A percentile compares a stretch with the other conserved stretches of the same genome.
Evolutionary conservation across 2,329 filamentous ascomycete species (phyloP).

Genomic region (Furcasterigmium sp.): DNA sequence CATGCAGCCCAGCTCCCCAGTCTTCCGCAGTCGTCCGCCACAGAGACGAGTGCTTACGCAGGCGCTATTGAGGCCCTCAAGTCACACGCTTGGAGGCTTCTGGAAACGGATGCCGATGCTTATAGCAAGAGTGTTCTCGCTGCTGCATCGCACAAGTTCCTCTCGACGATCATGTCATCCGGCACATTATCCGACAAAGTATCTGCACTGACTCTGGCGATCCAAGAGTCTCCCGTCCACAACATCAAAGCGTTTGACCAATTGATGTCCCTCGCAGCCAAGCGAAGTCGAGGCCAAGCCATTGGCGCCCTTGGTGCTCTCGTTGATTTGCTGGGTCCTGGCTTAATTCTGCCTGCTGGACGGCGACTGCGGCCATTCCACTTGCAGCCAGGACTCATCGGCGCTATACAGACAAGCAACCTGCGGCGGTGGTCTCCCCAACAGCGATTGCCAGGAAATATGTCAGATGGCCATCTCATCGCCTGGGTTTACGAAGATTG

Average conservation of each 20-base stretch:
- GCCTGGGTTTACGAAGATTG: constrained; percentile 92
- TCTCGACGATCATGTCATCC: constrained; percentile 93
- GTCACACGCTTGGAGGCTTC: constrained; percentile 65
- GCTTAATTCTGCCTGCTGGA: constrained; percentile 75
- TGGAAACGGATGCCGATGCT: constrained; percentile 71
- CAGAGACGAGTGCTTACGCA: constrained; percentile 37
- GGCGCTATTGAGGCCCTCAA: constrained; percentile 48
- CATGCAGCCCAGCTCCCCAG: constrained; percentile 37
- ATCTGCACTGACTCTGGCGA: constrained; percentile 85
- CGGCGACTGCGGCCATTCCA: constrained; percentile 76
- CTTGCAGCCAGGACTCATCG: constrained; percentile 71
- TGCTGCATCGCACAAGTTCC: constrained; percentile 89
- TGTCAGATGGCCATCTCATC: constrained; percentile 75
- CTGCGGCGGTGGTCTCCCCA: constrained; percentile 58
- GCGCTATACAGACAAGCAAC: constrained; percentile 59
- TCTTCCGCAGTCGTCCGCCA: constrained; percentile 38
- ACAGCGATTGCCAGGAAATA: constrained; percentile 66
- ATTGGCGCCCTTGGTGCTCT: constrained; percentile 88
- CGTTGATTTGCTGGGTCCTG: constrained; percentile 90
- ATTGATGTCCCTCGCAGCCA: constrained; percentile 76
- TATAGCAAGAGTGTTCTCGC: constrained; percentile 72
- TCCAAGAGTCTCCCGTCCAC: constrained; percentile 94
- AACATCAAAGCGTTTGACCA: constrained; percentile 86
- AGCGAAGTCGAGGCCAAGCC: constrained; percentile 89
- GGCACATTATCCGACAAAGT: constrained; percentile 97